phyloP scores from a whole-genome alignment of 163 green algal species.

The Volvox carteri region DNA sequence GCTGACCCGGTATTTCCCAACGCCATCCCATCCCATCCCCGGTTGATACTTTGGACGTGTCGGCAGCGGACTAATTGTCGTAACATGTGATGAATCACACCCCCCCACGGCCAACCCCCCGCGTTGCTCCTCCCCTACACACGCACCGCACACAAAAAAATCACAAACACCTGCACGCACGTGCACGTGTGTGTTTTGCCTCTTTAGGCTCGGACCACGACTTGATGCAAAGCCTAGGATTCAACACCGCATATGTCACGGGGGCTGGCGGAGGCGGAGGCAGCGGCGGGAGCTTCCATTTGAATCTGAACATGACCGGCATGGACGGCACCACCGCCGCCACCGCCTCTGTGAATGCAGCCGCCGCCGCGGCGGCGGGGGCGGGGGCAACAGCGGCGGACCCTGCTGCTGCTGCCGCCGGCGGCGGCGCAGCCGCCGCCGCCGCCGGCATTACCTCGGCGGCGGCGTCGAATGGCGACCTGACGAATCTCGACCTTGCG shows the following conservation, averaged over 20 bases:
- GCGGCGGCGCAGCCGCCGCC: not conserved
- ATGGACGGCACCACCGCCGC: not conserved
- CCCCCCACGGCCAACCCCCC: too few species aligned
- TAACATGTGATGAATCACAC: too few species aligned
- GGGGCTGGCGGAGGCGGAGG: not conserved
- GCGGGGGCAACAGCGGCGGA: not conserved
- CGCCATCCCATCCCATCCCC: too few species aligned
- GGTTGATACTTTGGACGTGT: too few species aligned
- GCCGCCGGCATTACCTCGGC: not conserved
- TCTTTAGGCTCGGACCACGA: conserved; percentile 50
- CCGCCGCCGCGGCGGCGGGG: not conserved
- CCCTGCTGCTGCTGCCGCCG: not conserved
- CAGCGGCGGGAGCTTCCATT: not conserved
- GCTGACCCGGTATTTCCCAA: too few species aligned
- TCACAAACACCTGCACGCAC: too few species aligned
- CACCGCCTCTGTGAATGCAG: not conserved
- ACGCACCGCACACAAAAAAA: too few species aligned
- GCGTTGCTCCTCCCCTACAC: too few species aligned
- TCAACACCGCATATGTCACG: not conserved
- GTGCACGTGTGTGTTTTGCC: not conserved
- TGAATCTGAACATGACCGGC: conserved; percentile 9
- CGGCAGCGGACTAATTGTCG: too few species aligned
- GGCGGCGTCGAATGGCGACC: conserved; percentile 5
- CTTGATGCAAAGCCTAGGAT: conserved; percentile 35
- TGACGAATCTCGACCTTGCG: conserved; percentile 18